phyloP scores from a whole-genome alignment of 179 eudicot genomes.

The Patellifolia procumbens region DNA sequence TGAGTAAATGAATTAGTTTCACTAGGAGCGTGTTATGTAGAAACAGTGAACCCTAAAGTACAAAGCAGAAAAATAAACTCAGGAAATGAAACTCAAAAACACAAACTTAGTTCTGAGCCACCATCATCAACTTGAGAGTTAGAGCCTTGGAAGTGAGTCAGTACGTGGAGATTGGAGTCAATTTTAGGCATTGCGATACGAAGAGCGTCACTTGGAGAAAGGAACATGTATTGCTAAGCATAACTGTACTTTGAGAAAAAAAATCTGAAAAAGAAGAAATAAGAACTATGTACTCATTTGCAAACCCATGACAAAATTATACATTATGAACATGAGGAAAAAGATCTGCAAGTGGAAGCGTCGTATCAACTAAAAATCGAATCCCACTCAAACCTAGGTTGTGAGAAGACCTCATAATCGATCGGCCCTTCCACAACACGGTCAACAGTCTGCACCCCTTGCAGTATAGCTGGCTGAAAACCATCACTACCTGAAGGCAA shows the following conservation, averaged over 20 bases:
- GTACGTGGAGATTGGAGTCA: too few species aligned
- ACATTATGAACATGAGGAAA: constrained; percentile 11
- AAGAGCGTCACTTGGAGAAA: too few species aligned
- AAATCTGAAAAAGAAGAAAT: not conserved
- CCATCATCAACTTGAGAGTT: not conserved
- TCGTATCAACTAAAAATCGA: constrained; percentile 39
- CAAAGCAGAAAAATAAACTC: too few species aligned
- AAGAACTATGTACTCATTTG: constrained; percentile 13
- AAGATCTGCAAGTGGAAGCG: constrained; percentile 16
- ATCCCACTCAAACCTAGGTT: constrained; percentile 94
- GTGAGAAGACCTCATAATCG: constrained; percentile 87
- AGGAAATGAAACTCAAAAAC: too few species aligned
- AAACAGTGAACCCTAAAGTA: not conserved
- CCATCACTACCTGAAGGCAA: constrained; percentile 74
- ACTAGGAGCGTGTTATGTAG: not conserved
- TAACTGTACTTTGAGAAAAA: not conserved
- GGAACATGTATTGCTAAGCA: not conserved
- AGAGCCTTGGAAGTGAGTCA: not conserved
- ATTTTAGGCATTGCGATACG: too few species aligned
- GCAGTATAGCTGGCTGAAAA: constrained; percentile 67
- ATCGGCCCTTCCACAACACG: constrained; percentile 74
- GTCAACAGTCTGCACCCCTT: constrained; percentile 73
- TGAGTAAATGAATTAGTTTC: not conserved
- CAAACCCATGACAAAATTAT: constrained; percentile 3
- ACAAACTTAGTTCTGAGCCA: not conserved